Base-by-base conservation (phyloP, 257 asterid species). In the Rehmannia glutinosa region DNA sequence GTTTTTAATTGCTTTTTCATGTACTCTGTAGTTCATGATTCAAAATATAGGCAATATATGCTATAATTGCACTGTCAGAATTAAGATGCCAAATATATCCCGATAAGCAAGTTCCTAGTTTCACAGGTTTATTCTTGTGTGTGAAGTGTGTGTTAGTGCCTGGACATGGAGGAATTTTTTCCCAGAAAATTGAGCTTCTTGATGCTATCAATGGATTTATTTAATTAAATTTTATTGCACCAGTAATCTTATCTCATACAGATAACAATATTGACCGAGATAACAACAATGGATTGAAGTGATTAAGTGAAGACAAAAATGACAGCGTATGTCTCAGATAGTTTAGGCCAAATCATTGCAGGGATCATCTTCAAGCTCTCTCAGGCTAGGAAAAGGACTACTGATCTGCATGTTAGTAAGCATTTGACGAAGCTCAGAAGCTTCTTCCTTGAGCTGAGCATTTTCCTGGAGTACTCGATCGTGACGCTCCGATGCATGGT, bases 371-470 rank as follows among this genome's bases (percentile, higher is more conserved):
- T 78, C 89, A 54, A 80, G 87, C 69, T 80, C 91, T 73, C 75
- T 74, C 45, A 82, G 69, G 75, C 46, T 64, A 43, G 82, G 76
- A 28, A 67, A 82, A 25, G 92, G 94, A 43, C 87, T 80, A 36
- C 45, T 75, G 42, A 87, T 79, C 82, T 84, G 85, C 87, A 87
- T 82, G 62, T 72, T 69, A n/a, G 83, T 74, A 36, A 92, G 59
- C 92, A 87, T 81, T 28, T 80, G 87, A 11, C 92, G 89, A 56
- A 92, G 98, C 77, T 84, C 95, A 1, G 77, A 75, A 32, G 90
- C 73, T 72, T 89, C 88, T 47, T 82, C 89, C 66, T 86, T 92
- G 56, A 92, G 91, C 30, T 76, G 89, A 28, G 81, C 75, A 75
- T 92, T 89, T 53, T 92, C 96, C 72, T 77, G 84, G 46, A 89